phyloP scores from a whole-genome alignment of 2,329 filamentous ascomycete species.

The Penicillium brasilianum region DNA sequence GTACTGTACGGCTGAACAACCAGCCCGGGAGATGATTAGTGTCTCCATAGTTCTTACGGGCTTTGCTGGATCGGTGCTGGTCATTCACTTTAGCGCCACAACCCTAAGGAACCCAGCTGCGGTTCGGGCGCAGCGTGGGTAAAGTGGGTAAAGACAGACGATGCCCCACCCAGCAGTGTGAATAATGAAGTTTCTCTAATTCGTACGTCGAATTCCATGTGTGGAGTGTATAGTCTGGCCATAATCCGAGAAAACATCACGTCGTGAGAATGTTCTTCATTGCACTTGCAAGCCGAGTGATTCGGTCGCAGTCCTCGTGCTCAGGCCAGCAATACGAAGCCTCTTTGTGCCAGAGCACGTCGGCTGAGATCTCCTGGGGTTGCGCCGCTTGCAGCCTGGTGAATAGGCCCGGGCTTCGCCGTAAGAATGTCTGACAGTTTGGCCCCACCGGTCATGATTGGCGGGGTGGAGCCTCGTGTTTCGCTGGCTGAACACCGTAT shows the following conservation, averaged over 20 bases:
- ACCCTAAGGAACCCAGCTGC: slow-evolving; percentile 15
- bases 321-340: neutral
- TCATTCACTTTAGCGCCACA: slow-evolving; percentile 21
- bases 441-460: neutral
- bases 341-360: neutral
- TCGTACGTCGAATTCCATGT: slow-evolving; percentile 22
- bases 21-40: slow-evolving; percentile 16
- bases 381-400: slow-evolving; percentile 3
- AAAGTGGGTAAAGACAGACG: slow-evolving; percentile 16
- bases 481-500: neutral
- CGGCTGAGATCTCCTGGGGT: slow-evolving; percentile 4
- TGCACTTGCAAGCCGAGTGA: neutral
- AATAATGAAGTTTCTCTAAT: slow-evolving; percentile 19
- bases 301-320: neutral
- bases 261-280: neutral
- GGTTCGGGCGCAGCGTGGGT: slow-evolving; percentile 9
- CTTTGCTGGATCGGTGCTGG: slow-evolving; percentile 11
- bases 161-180: slow-evolving; percentile 19
- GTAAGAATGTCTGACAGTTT: slow-evolving; percentile 1
- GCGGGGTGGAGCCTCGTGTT: slow-evolving; percentile 4
- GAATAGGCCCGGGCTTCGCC: neutral
- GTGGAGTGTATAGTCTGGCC: neutral
- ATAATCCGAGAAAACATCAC: neutral
- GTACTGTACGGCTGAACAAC: slow-evolving; percentile 18
- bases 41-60: slow-evolving; percentile 16